Conservation (phyloP, 805 yeast species). For the Suhomyces tanzawaensis region DNA sequence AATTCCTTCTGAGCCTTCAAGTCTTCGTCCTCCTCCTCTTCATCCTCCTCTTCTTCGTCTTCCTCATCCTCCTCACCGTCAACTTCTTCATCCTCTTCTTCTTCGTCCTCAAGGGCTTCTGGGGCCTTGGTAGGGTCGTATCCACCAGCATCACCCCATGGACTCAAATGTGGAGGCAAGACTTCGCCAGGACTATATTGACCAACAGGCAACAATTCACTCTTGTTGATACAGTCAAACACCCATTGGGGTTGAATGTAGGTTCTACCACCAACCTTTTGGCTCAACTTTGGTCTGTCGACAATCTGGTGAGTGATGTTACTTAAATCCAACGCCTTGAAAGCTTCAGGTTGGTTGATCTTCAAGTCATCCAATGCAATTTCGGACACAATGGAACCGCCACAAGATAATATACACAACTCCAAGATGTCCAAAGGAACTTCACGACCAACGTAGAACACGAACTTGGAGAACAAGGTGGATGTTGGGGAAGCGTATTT, state of each 20-base stretch:
- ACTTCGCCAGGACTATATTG: constrained; percentile 91
- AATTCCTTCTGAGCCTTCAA: constrained; percentile 83
- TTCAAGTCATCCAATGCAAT: constrained; percentile 76
- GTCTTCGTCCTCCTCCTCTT: constrained; percentile 53
- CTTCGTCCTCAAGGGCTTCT: constrained; percentile 41
- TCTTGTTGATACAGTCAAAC: constrained; percentile 84
- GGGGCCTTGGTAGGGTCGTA: constrained; percentile 74
- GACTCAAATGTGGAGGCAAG: constrained; percentile 94
- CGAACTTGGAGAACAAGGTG: constrained; percentile 66
- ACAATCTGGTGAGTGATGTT: constrained; percentile 88
- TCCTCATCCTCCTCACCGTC: constrained; percentile 46
- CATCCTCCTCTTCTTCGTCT: constrained; percentile 48
- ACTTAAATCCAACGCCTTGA: constrained; percentile 54
- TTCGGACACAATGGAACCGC: constrained; percentile 85
- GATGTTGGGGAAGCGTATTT: constrained; percentile 55
- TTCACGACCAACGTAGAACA: constrained; percentile 90
- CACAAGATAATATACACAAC: constrained; percentile 79
- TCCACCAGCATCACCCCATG: constrained; percentile 96
- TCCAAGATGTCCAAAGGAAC: constrained; percentile 91
- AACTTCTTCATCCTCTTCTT: constrained; percentile 45
- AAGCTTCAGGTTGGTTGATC: constrained; percentile 44
- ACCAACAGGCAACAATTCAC: constrained; percentile 69
- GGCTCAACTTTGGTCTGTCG: constrained; percentile 81
- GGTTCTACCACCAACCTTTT: constrained; percentile 85
- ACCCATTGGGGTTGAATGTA: constrained; percentile 98